These are phyloP conservation scores for Hyaloscypha finlandica DNA, from an alignment of 495 filamentous ascomycete species.

Conservation along the genomic window DNA sequence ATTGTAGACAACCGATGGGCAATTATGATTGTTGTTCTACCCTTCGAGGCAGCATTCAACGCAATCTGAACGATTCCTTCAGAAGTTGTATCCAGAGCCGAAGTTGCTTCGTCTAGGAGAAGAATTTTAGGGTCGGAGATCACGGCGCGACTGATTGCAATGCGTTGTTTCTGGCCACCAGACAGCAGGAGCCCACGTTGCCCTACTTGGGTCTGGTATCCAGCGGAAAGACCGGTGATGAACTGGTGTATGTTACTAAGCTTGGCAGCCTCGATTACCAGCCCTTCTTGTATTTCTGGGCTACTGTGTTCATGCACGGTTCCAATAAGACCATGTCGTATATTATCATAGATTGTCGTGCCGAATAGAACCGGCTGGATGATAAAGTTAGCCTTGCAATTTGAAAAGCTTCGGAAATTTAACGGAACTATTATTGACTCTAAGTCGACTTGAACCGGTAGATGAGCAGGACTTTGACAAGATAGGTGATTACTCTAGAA, in stretches of 20 bases:
- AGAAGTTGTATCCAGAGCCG: slow-evolving; percentile 42
- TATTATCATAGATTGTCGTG: slow-evolving; percentile 82
- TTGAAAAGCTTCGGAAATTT: too few species aligned
- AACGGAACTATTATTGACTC: too few species aligned
- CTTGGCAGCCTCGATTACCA: slow-evolving; percentile 44
- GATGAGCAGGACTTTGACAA: too few species aligned
- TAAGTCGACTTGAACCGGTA: too few species aligned
- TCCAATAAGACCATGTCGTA: slow-evolving; percentile 82
- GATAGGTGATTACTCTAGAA: too few species aligned
- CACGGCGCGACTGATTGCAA: slow-evolving; percentile 59
- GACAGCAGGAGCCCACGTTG: slow-evolving; percentile 83
- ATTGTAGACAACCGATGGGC: slow-evolving; percentile 62
- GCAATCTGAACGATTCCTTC: slow-evolving; percentile 52
- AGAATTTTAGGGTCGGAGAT: slow-evolving; percentile 48
- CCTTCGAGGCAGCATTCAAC: slow-evolving; percentile 33
- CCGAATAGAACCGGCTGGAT: slow-evolving; percentile 78
- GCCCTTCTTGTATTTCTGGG: slow-evolving; percentile 62
- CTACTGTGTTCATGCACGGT: slow-evolving; percentile 67
- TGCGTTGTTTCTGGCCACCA: slow-evolving; percentile 61
- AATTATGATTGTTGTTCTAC: slow-evolving; percentile 46
- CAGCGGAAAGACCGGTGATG: slow-evolving; percentile 47
- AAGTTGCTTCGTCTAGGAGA: slow-evolving; percentile 57
- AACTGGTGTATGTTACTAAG: slow-evolving; percentile 37
- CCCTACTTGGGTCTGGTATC: slow-evolving; percentile 77
- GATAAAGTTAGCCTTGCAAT: too few species aligned